These are phyloP conservation scores for Saccharomycopsis malanga DNA, from an alignment of 805 yeast species.

Conservation along the genomic window DNA sequence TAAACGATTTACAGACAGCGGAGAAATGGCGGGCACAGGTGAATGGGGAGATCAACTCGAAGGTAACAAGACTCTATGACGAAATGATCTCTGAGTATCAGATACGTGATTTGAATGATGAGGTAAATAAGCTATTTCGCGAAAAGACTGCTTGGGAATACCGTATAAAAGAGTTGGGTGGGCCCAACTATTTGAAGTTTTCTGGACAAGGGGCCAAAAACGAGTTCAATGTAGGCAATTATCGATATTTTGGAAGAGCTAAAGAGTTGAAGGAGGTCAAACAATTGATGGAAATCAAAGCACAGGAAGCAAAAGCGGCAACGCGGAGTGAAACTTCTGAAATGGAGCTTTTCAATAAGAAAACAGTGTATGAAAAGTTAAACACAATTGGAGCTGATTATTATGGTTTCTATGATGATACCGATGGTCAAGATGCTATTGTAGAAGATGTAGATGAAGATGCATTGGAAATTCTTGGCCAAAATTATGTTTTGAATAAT, in stretches of 20 bases:
- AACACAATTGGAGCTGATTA: slow-evolving; percentile 32
- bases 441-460: not conserved
- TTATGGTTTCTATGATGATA: slow-evolving; percentile 37
- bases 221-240: slow-evolving; percentile 40
- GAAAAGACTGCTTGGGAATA: slow-evolving; percentile 78
- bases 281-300: slow-evolving; percentile 35
- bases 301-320: slow-evolving; percentile 24
- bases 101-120: slow-evolving; percentile 68
- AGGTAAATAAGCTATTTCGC: slow-evolving; percentile 53
- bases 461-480: not conserved
- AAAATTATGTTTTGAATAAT: not conserved
- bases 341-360: slow-evolving; percentile 23
- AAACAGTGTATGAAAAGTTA: slow-evolving; percentile 25
- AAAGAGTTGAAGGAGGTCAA: slow-evolving; percentile 69
- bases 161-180: slow-evolving; percentile 63
- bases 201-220: slow-evolving; percentile 23
- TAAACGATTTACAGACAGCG: slow-evolving; percentile 52
- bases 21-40: slow-evolving; percentile 63
- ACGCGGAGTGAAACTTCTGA: slow-evolving; percentile 20
- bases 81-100: slow-evolving; percentile 49
- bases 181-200: slow-evolving; percentile 50
- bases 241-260: slow-evolving; percentile 79
- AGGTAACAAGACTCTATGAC: slow-evolving; percentile 59
- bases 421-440: not conserved
- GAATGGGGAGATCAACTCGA: slow-evolving; percentile 53